phyloP scores from a whole-genome alignment of 202 grass and related monocot genomes.

The Eragrostis tef region DNA sequence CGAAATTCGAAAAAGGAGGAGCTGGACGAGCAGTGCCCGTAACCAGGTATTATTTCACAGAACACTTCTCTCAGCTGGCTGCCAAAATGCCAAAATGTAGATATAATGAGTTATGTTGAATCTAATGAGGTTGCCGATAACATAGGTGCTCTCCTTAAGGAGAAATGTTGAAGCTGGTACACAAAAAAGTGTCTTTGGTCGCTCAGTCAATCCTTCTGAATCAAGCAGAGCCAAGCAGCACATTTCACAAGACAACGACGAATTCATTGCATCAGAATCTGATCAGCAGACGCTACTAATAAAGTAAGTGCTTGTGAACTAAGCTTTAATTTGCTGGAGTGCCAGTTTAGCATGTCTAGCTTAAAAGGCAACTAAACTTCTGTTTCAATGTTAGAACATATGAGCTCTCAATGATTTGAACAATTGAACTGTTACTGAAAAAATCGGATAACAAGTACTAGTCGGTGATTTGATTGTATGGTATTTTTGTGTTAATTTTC shows the following conservation, averaged over 20 bases:
- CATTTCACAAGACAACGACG: conserved; percentile 59
- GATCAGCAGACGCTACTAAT: conserved; percentile 94
- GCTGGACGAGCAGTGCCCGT: conserved; percentile 69
- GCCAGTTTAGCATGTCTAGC: neutral
- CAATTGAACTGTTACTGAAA: neutral
- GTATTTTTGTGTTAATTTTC: neutral
- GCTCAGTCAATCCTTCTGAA: conserved; percentile 56
- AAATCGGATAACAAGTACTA: neutral
- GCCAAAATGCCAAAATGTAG: neutral
- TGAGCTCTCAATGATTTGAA: neutral
- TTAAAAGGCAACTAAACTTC: neutral
- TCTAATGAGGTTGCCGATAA: conserved; percentile 41
- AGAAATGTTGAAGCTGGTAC: conserved; percentile 73
- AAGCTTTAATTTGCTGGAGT: conserved; percentile 13
- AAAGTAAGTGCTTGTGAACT: conserved; percentile 55
- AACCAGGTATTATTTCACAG: conserved; percentile 57
- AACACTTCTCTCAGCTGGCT: neutral
- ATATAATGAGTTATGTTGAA: neutral
- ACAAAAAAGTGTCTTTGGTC: conserved; percentile 52
- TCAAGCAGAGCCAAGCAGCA: conserved; percentile 65
- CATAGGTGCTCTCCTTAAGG: conserved; percentile 68
- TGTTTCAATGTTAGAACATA: neutral
- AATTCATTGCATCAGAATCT: conserved; percentile 96
- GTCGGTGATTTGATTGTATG: conserved; percentile 30
- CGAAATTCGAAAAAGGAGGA: conserved; percentile 77